Evolutionary conservation across 371 early-diverging fungal genomes (phyloP).

Genomic region (Entomophthora muscae): DNA sequence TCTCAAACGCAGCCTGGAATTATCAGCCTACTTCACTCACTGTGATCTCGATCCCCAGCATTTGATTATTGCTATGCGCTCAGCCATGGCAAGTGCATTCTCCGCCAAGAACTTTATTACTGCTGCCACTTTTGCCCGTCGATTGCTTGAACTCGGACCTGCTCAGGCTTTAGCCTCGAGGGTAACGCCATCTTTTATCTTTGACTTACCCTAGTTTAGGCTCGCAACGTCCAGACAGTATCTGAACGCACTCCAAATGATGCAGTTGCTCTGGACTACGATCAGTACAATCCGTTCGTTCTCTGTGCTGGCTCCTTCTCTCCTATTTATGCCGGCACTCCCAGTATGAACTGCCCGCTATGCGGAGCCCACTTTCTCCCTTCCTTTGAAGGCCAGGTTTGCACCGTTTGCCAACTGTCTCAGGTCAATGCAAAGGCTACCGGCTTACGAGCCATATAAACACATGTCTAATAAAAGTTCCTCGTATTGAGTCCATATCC

Average conservation of each 20-base stretch:
- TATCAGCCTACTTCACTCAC: slow-evolving; percentile 88
- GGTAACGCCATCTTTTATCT: slow-evolving; percentile 25
- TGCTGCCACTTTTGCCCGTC: slow-evolving; percentile 64
- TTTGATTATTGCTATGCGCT: slow-evolving; percentile 56
- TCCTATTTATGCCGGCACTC: slow-evolving; percentile 75
- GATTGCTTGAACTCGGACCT: slow-evolving; percentile 75
- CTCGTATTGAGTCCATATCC: no score
- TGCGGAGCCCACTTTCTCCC: slow-evolving; percentile 77
- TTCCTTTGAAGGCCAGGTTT: slow-evolving; percentile 52
- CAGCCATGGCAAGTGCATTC: slow-evolving; percentile 66
- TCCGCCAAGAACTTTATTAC: slow-evolving; percentile 64
- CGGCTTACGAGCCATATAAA: no score
- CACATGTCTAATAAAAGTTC: no score
- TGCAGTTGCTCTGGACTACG: slow-evolving; percentile 67
- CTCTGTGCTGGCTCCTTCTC: slow-evolving; percentile 60
- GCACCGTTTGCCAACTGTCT: slow-evolving; percentile 69
- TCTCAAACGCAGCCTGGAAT: slow-evolving; percentile 55
- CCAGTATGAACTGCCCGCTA: slow-evolving; percentile 59
- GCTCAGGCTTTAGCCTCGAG: slow-evolving; percentile 49
- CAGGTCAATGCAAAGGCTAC: slow-evolving; percentile 30
- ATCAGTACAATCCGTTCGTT: slow-evolving; percentile 82
- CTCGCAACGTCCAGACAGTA: slow-evolving; percentile 57
- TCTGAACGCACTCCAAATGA: slow-evolving; percentile 66
- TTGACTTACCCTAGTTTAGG: no score
- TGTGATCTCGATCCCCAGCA: slow-evolving; percentile 77